Percentiles rank a stretch among this genome's conserved stretches.
These are phyloP conservation scores for Pseudocercospora musae DNA, from an alignment of 2,329 filamentous ascomycete species.

Conservation along the genomic window DNA sequence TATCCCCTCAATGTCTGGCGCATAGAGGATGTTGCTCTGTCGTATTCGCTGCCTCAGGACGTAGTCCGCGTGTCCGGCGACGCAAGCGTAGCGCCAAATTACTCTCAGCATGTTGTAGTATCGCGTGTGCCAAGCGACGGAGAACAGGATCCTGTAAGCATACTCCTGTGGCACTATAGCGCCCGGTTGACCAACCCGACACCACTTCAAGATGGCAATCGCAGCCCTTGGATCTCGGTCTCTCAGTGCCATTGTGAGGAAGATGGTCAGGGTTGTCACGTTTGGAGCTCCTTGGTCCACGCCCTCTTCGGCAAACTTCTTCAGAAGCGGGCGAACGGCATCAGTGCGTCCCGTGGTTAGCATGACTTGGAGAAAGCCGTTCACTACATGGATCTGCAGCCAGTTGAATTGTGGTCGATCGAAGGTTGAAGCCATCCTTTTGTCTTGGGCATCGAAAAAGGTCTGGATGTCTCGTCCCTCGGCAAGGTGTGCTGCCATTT, in stretches of 20 bases:
- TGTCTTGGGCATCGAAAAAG: slow-evolving; percentile 25
- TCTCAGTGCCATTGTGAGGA: slow-evolving; percentile 23
- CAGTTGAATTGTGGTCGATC: slow-evolving; percentile 20
- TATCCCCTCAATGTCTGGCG: not conserved
- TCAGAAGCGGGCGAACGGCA: slow-evolving; percentile 23
- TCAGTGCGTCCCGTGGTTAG: slow-evolving; percentile 22
- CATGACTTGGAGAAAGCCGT: slow-evolving; percentile 24
- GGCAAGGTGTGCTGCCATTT: slow-evolving; percentile 20
- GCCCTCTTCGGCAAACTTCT: slow-evolving; percentile 10
- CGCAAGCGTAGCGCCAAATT: slow-evolving; percentile 36
- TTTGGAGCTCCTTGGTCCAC: slow-evolving; percentile 9
- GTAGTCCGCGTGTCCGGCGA: slow-evolving; percentile 22
- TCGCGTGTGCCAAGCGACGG: slow-evolving; percentile 24
- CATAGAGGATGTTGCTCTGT: slow-evolving; percentile 2
- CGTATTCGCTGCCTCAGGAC: slow-evolving; percentile 14
- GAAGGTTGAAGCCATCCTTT: slow-evolving; percentile 2
- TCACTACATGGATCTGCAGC: slow-evolving; percentile 24
- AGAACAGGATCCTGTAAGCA: slow-evolving; percentile 25
- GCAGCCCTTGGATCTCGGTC: slow-evolving; percentile 18
- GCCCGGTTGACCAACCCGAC: slow-evolving; percentile 12
- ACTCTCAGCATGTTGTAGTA: slow-evolving; percentile 33
- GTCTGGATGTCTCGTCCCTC: slow-evolving; percentile 7
- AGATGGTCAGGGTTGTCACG: slow-evolving; percentile 25
- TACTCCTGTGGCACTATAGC: slow-evolving; percentile 10
- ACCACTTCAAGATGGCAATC: slow-evolving; percentile 18